Evolutionary conservation across 169 alveolate genomes (phyloP).

Genomic region (Cyclospora cayetanensis): DNA sequence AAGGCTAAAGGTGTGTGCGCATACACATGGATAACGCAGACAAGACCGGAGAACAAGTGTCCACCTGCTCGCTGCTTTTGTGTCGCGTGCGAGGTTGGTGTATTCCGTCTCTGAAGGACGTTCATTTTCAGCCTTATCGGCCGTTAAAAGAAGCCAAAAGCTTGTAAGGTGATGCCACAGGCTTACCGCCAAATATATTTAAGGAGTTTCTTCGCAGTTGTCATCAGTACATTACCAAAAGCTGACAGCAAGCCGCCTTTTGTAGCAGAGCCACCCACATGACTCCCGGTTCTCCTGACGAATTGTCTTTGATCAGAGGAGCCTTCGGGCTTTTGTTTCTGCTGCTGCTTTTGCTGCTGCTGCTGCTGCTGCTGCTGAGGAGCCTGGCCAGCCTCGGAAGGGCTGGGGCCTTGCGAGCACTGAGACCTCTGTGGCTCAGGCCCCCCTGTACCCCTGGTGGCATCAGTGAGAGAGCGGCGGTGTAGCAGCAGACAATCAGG

Average conservation of each 20-base stretch:
- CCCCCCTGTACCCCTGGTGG: background rate
- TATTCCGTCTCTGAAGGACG: too few species aligned
- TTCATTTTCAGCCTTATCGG: too few species aligned
- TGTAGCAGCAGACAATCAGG: background rate
- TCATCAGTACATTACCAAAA: background rate
- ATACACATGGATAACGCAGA: too few species aligned
- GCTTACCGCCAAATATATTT: background rate
- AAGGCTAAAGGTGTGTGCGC: too few species aligned
- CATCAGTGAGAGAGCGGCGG: background rate
- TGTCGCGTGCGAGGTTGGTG: too few species aligned
- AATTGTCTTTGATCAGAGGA: too few species aligned
- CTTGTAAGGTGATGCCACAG: too few species aligned
- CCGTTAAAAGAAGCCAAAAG: too few species aligned
- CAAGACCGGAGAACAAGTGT: too few species aligned
- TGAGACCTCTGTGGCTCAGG: background rate
- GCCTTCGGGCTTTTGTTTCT: too few species aligned
- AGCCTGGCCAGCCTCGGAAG: background rate
- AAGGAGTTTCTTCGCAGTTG: background rate
- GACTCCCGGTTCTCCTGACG: conserved; percentile 21
- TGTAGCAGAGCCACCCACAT: background rate
- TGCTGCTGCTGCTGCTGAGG: conserved; percentile 6
- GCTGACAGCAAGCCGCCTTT: background rate
- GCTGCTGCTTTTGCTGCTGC: conserved; percentile 7
- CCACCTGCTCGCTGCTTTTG: too few species aligned
- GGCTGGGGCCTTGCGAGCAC: background rate